Evolutionary conservation across 164 flowering plant genomes (phyloP), one percentile per base, ranked within the genome.

Genomic region (Annona squamosa): DNA sequence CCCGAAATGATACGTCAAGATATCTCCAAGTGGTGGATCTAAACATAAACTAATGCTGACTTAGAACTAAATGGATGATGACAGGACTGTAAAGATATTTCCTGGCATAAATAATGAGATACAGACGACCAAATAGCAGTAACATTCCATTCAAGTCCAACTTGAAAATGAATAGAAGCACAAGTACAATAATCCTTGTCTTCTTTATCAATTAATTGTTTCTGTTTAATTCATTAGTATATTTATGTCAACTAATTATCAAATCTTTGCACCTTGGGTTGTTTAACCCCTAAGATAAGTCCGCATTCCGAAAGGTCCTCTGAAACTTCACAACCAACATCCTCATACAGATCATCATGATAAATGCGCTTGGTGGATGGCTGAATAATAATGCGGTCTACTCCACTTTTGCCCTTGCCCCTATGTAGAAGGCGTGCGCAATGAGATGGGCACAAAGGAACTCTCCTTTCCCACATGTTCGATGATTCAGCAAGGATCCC

Each of bases 391-490:
- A 96, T 92, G 41, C 94, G 87, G 6, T 88, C 17, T 26, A 92
- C 86, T 45, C 91, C 90, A 26, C 87, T 76, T 71, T 81, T 82
- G 26, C 83, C 84, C 66, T 70, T 87, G 46, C 93, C 97, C 43
- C 84, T 72, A 48, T 81, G 87, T 13, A 96, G 85, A 71, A 96
- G 92, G 6, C 90, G 84, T 48, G 99, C 98, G 76, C 99, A 96
- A 77, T 96, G 99, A 2, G 94, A 78, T 10, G 99, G 99, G 7
- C 91, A 86, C 46, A 96, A 72, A 63, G 99, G 99, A 41, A 75
- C 93, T 82, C 99, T 89, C 81, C 99, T 89, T 77, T 96, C 99
- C 99, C 99, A 96, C 77, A 82, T 86, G 76, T 91, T 91, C 4
- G 80, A 82, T 5, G 97, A 77, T 83, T 96, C 99, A 0, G 93